phyloP scores from a whole-genome alignment of 805 yeast genomes.

The Vanderwaltozyma tropicalis region DNA sequence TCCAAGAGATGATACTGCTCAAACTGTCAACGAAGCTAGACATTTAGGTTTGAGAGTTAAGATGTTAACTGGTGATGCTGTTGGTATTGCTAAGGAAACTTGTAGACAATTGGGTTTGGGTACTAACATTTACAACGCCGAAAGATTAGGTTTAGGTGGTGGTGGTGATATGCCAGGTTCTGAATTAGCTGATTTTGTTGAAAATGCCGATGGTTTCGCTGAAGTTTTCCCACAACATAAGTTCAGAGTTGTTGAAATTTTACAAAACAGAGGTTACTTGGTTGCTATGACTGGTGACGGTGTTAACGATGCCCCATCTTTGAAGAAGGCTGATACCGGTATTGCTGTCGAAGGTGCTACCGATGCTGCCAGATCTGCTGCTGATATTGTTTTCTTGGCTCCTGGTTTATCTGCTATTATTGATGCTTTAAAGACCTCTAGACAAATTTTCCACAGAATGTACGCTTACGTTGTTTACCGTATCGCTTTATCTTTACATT shows the following conservation, averaged over 20 bases:
- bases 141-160: slow-evolving; percentile 91
- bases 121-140: slow-evolving; percentile 93
- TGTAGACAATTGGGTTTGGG: slow-evolving; percentile 96
- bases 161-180: slow-evolving; percentile 96
- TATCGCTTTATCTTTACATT: slow-evolving; percentile 89
- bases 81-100: slow-evolving; percentile 97
- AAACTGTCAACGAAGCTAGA: slow-evolving; percentile 87
- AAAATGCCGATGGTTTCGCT: slow-evolving; percentile 96
- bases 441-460: slow-evolving; percentile 99
- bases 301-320: slow-evolving; percentile 96
- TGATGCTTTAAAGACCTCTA: slow-evolving; percentile 87
- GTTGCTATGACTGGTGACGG: slow-evolving; percentile 99
- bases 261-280: slow-evolving; percentile 91
- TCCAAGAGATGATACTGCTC: slow-evolving; percentile 96
- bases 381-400: slow-evolving; percentile 90
- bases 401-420: slow-evolving; percentile 93
- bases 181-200: slow-evolving; percentile 93
- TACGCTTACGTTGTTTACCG: slow-evolving; percentile 96
- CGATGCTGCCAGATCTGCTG: slow-evolving; percentile 95
- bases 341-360: slow-evolving; percentile 98
- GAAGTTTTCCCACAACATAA: slow-evolving; percentile 98
- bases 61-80: slow-evolving; percentile 99
- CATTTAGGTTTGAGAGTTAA: slow-evolving; percentile 85
- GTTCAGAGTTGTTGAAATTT: slow-evolving; percentile 89
- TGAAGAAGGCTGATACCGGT: slow-evolving; percentile 93